Percentiles rank a stretch among this genome's conserved stretches.
These are phyloP conservation scores for Aegilops bicornis DNA, from an alignment of 176 grass and related monocot species.

Conservation along the genomic window DNA sequence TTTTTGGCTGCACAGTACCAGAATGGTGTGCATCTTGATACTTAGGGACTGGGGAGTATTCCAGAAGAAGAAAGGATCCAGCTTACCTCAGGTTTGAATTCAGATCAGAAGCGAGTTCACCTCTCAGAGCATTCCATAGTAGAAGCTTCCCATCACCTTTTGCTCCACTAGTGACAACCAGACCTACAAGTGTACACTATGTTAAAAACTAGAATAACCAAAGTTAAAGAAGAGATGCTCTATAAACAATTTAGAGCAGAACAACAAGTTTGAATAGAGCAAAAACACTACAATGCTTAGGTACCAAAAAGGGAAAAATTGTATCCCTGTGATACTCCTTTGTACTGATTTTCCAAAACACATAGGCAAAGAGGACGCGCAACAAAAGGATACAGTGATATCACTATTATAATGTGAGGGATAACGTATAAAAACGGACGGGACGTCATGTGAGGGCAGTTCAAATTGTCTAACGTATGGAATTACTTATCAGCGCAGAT, in stretches of 20 bases:
- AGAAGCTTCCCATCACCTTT: constrained; percentile 98
- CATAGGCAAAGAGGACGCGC: neutral
- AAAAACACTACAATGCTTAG: neutral
- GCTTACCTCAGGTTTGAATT: constrained; percentile 88
- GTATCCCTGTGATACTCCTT: neutral
- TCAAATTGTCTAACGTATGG: neutral
- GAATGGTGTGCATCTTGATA: neutral
- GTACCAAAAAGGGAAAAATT: neutral
- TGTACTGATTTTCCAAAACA: constrained; percentile 4
- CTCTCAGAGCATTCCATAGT: constrained; percentile 96
- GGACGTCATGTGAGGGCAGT: neutral
- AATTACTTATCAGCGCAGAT: neutral
- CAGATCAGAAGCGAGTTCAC: constrained; percentile 89
- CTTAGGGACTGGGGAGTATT: neutral
- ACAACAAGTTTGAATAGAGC: neutral
- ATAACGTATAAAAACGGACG: neutral
- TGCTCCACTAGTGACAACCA: constrained; percentile 87
- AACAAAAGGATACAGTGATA: constrained; percentile 9
- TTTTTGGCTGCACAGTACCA: neutral
- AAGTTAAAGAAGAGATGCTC: constrained; percentile 2
- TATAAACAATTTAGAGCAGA: neutral
- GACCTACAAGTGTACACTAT: constrained; percentile 55
- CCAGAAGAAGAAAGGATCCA: neutral
- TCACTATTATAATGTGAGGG: neutral
- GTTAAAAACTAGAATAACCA: constrained; percentile 28